phyloP scores from a whole-genome alignment of 2,329 filamentous ascomycete species.

The Dothideomycetes sp. region DNA sequence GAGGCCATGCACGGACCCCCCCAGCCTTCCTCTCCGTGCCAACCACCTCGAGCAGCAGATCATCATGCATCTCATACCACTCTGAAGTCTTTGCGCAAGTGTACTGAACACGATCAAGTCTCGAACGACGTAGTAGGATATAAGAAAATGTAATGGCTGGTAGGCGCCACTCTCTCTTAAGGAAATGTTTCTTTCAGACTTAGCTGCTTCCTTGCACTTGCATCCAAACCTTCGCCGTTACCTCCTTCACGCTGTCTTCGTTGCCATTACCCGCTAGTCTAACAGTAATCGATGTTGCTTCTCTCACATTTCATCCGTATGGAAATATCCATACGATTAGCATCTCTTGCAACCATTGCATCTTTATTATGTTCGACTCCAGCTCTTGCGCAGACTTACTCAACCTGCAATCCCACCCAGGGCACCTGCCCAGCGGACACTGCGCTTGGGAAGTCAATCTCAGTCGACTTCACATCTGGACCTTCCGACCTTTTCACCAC shows the following conservation, averaged over 20 bases:
- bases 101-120: neutral
- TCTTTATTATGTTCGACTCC: constrained; percentile 25
- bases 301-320: constrained; percentile 1
- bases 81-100: neutral
- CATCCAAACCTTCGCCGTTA: neutral
- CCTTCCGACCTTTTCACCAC: constrained; percentile 67
- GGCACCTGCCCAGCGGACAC: constrained; percentile 60
- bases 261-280: neutral
- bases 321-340: constrained; percentile 19
- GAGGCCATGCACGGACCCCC: too few species aligned
- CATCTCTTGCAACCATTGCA: constrained; percentile 27
- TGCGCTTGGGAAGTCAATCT: constrained; percentile 71
- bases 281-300: neutral
- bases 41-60: too few species aligned
- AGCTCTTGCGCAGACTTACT: constrained; percentile 41
- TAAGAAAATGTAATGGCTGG: neutral
- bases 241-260: neutral
- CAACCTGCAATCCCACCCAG: constrained; percentile 43
- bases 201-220: neutral
- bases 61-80: neutral
- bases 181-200: neutral
- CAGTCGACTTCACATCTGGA: constrained; percentile 73
- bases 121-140: neutral
- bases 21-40: too few species aligned
- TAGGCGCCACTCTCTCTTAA: neutral